Evolutionary conservation across 495 filamentous ascomycete species (phyloP).

Genomic region (Penicillium riverlandense): DNA sequence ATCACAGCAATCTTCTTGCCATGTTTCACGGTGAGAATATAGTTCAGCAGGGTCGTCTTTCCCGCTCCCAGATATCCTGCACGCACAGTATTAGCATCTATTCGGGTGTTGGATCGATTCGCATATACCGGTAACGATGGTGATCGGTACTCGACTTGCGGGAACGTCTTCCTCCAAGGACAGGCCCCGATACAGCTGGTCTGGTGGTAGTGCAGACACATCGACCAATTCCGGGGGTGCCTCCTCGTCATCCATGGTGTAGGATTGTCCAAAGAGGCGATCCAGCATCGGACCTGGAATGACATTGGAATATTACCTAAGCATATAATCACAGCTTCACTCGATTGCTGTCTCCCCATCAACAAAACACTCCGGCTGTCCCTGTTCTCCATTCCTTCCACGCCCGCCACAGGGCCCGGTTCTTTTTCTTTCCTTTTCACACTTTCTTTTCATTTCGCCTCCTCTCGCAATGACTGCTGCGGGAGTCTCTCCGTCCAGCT

Average conservation of each 20-base stretch:
- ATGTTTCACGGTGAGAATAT: slow-evolving; percentile 88
- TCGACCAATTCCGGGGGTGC: slow-evolving; percentile 67
- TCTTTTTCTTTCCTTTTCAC: slow-evolving; percentile 13
- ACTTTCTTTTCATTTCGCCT: slow-evolving; percentile 9
- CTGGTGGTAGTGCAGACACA: slow-evolving; percentile 28
- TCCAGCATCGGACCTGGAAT: too few relatives aligned
- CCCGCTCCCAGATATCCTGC: slow-evolving; percentile 83
- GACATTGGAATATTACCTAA: not conserved
- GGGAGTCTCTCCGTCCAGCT: slow-evolving; percentile 65
- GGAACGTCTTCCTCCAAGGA: slow-evolving; percentile 12
- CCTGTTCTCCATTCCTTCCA: slow-evolving; percentile 15
- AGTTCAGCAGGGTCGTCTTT: slow-evolving; percentile 93
- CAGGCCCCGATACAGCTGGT: slow-evolving; percentile 1
- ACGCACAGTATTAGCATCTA: not conserved
- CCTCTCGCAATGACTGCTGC: slow-evolving; percentile 37
- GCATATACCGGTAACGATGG: slow-evolving; percentile 75
- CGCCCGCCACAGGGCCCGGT: not conserved
- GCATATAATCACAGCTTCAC: not conserved
- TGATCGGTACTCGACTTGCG: slow-evolving; percentile 72
- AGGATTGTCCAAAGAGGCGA: slow-evolving; percentile 1
- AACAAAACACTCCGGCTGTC: slow-evolving; percentile 7
- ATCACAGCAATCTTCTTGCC: slow-evolving; percentile 98
- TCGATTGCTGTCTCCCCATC: slow-evolving; percentile 4
- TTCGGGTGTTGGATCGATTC: too few relatives aligned
- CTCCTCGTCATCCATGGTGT: slow-evolving; percentile 62